These are phyloP conservation scores for Mentha longifolia DNA, from an alignment of 257 asterid genomes.

Conservation along the genomic window DNA sequence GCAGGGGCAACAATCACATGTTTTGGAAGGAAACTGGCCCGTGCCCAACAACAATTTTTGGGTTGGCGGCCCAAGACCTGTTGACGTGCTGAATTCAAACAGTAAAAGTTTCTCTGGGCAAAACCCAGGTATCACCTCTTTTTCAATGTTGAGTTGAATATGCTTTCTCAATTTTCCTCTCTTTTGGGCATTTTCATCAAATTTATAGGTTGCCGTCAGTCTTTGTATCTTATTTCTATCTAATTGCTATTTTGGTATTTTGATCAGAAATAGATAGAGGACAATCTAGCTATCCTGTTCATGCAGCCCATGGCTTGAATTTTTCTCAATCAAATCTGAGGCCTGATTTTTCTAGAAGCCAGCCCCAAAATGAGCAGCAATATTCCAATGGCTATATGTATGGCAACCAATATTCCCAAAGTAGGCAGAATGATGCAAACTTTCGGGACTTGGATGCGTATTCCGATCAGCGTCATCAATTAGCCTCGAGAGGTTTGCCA, in stretches of 20 bases:
- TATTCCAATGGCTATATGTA: constrained; percentile 63
- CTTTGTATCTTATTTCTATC: background rate
- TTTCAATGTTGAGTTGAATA: background rate
- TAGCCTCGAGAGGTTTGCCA: constrained; percentile 58
- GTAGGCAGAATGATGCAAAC: constrained; percentile 68
- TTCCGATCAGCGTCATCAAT: constrained; percentile 53
- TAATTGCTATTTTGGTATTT: constrained; percentile 8
- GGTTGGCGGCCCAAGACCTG: constrained; percentile 69
- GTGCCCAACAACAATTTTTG: constrained; percentile 55
- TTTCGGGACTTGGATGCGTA: constrained; percentile 61
- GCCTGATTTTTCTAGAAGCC: constrained; percentile 61
- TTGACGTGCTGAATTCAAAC: constrained; percentile 49
- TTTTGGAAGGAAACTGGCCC: constrained; percentile 71
- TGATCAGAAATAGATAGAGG: constrained; percentile 71
- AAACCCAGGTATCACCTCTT: constrained; percentile 45
- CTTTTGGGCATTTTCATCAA: background rate
- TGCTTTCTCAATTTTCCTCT: background rate
- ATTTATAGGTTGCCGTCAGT: background rate
- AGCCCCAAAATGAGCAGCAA: constrained; percentile 59
- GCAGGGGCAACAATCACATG: constrained; percentile 71
- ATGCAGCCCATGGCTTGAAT: constrained; percentile 59
- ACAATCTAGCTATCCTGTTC: constrained; percentile 53
- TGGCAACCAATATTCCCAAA: constrained; percentile 63
- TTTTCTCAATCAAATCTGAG: constrained; percentile 58
- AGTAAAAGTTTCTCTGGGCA: constrained; percentile 55